Evolutionary conservation across 225 moss, liverwort and hornwort species (phyloP).

Genomic region (Bryoerythrophyllum caledonicum): DNA sequence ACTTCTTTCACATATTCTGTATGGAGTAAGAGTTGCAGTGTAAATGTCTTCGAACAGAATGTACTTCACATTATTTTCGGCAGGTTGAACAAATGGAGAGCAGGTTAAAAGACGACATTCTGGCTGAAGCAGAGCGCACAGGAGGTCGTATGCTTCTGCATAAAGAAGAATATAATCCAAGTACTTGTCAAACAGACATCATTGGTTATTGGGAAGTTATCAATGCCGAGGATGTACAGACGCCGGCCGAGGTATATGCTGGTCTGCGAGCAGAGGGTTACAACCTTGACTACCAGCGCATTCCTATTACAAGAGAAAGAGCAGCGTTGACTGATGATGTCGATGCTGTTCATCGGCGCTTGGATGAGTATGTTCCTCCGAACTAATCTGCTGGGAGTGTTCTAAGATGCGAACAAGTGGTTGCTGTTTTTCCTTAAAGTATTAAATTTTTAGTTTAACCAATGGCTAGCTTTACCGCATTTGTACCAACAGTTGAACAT

Average conservation of each 20-base stretch:
- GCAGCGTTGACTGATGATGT: conserved; percentile 86
- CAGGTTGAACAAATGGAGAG: conserved; percentile 99
- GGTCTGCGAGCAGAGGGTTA: conserved; percentile 79
- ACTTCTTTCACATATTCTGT: conserved; percentile 1
- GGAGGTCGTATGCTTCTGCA: conserved; percentile 94
- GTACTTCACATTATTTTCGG: conserved; percentile 6
- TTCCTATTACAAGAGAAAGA: conserved; percentile 95
- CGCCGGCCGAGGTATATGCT: conserved; percentile 90
- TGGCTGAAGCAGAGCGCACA: conserved; percentile 80
- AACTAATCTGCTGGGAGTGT: neutral
- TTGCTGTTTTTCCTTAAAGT: too few species aligned
- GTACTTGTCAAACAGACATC: conserved; percentile 74
- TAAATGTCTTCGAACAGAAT: neutral
- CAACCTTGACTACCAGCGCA: conserved; percentile 84
- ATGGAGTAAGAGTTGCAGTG: conserved; percentile 13
- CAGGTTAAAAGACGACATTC: conserved; percentile 94
- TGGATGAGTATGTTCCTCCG: conserved; percentile 76
- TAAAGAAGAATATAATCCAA: conserved; percentile 74
- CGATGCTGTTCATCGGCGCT: conserved; percentile 83
- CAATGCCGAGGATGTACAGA: conserved; percentile 80
- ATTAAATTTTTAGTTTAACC: too few species aligned
- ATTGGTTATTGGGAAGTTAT: conserved; percentile 97
- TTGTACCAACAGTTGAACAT: too few species aligned
- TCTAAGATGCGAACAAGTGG: too few species aligned
- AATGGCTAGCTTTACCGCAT: too few species aligned